Conservation (phyloP, 2,329 filamentous ascomycete genomes). For the Tolypocladium inflatum region DNA sequence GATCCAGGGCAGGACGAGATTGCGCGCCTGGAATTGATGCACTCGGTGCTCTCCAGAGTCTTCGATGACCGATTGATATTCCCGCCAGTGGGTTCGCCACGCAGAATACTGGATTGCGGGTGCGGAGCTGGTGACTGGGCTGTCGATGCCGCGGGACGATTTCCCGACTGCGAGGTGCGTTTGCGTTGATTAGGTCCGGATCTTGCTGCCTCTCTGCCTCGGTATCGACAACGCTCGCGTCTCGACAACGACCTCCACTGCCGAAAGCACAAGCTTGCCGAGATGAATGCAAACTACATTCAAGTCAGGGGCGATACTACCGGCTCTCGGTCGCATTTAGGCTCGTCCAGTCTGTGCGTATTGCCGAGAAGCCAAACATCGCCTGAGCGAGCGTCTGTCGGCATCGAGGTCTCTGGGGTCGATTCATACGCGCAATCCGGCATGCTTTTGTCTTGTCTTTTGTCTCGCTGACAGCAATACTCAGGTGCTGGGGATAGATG, state of each 20-base stretch:
- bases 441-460: background rate
- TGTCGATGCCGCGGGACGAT: slow-evolving; percentile 52
- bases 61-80: slow-evolving; percentile 63
- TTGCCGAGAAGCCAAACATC: background rate
- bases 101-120: slow-evolving; percentile 61
- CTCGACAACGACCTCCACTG: background rate
- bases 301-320: background rate
- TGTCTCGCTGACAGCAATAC: background rate
- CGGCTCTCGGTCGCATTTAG: background rate
- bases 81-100: slow-evolving; percentile 49
- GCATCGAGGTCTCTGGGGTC: background rate
- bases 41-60: slow-evolving; percentile 50
- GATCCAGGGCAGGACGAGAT: slow-evolving; percentile 49
- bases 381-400: background rate
- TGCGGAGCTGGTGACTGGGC: slow-evolving; percentile 66
- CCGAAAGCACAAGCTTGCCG: background rate
- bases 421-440: background rate
- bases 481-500: slow-evolving; percentile 64
- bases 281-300: background rate
- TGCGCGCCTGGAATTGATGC: slow-evolving; percentile 53
- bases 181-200: background rate
- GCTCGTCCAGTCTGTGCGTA: background rate
- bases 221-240: background rate
- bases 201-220: background rate
- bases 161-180: slow-evolving; percentile 56